A percentile compares a stretch with the other conserved stretches of the same genome.
These are phyloP conservation scores for Beta lomatogona DNA, from an alignment of 179 eudicot species.

Conservation along the genomic window DNA sequence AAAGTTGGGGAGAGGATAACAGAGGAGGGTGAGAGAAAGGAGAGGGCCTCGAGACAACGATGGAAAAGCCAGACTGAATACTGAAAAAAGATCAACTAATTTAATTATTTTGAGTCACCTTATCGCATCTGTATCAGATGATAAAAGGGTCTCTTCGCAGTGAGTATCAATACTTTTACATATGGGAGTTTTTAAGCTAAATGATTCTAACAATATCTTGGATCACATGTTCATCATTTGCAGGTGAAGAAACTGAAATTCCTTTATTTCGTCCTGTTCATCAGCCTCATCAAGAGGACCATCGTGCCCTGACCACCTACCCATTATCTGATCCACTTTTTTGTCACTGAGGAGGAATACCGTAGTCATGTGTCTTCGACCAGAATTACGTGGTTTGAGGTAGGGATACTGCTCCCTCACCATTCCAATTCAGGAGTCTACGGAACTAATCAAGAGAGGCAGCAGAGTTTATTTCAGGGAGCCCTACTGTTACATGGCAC, in stretches of 20 bases:
- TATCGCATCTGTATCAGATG: not conserved
- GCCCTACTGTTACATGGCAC: slow-evolving; percentile 28
- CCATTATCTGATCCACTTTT: slow-evolving; percentile 27
- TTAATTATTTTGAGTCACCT: no score
- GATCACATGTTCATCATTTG: slow-evolving; percentile 20
- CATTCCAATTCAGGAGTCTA: slow-evolving; percentile 24
- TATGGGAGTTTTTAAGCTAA: slow-evolving; percentile 10
- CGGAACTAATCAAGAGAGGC: slow-evolving; percentile 28
- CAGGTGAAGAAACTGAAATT: slow-evolving; percentile 64
- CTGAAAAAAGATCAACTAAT: no score
- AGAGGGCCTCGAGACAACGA: no score
- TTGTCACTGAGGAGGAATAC: slow-evolving; percentile 39
- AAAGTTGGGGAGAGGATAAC: not conserved
- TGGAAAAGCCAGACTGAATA: no score
- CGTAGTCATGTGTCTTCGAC: slow-evolving; percentile 40
- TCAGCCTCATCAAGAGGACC: slow-evolving; percentile 32
- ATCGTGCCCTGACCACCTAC: slow-evolving; percentile 30
- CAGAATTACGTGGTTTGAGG: slow-evolving; percentile 14
- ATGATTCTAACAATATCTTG: not conserved
- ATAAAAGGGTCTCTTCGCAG: not conserved
- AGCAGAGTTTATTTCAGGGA: slow-evolving; percentile 30
- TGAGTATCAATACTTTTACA: not conserved
- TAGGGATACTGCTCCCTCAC: slow-evolving; percentile 16
- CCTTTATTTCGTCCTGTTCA: slow-evolving; percentile 52
- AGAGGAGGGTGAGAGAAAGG: not conserved